Evolutionary conservation across 2,329 filamentous ascomycete genomes (phyloP), one percentile per base, ranked within the genome.

Genomic region (Verticillium klebahnii): DNA sequence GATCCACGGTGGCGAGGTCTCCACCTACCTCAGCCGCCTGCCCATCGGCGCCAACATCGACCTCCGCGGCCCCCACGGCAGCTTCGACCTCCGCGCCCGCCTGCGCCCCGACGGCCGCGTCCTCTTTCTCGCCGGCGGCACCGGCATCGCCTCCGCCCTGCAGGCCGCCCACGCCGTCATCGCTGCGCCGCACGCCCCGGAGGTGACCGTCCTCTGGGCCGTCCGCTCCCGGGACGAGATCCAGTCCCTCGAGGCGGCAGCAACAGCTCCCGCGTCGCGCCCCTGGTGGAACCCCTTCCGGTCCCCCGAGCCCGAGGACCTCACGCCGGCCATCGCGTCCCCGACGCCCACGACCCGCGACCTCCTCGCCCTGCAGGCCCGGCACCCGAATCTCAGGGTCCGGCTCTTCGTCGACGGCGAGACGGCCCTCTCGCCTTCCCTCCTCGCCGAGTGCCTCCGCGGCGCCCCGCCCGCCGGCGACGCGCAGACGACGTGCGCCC

Each of bases 101-200:
- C 66, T 79, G 8, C 75, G 75, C 8, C 62, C 15, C 11, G 59
- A 23, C 11, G 61, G 62, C 25, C 34, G 17, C 5, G 81, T 97
- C 2, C 79, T 97, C 2, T 97, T 98, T 70, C 78, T 98, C 25
- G 95, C 93, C 1, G 95, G 93, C 2, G 95, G 95, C 0, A 99
- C 95, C 0, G 94, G 95, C 1, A 90, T 99, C 68, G 93, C 92
- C 17, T 92, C 94, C 0, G 95, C 93, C 8, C 76, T 98, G 73
- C 94, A 98, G 75, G 85, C 90, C 50, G 91, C 88, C 1, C 78
- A 87, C 64, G 85, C 85, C 0, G 74, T 94, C 12, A 76, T 87
- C 4, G 74, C 81, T 63, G 67, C 72, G 23, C 64, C 65, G 23
- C 61, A 66, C 17, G 63, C 67, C 3, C 31, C 56, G 34, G 15